Evolutionary conservation across 2,329 filamentous ascomycete genomes (phyloP).

Genomic region (Claviceps lovelessii): DNA sequence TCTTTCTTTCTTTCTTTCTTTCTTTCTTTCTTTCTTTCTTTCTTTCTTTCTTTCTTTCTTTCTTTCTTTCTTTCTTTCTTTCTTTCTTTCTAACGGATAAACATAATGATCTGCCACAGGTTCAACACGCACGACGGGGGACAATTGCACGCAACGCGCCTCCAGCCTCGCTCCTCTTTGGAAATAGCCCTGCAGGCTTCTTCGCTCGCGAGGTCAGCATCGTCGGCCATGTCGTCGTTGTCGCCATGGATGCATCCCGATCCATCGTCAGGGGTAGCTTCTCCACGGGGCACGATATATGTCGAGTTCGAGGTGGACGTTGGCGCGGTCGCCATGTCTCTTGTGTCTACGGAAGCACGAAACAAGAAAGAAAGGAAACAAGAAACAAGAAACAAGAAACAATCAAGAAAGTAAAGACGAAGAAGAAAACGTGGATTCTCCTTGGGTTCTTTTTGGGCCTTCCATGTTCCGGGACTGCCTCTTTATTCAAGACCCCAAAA

Average conservation of each 20-base stretch:
- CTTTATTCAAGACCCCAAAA: too few relatives aligned
- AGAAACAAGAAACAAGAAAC: too few relatives aligned
- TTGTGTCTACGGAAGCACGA: background rate
- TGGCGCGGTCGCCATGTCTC: background rate
- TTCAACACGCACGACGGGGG: conserved; percentile 33
- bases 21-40: too few relatives aligned
- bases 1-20: too few relatives aligned
- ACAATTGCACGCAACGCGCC: conserved; percentile 36
- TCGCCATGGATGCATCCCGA: background rate
- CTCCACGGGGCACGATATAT: background rate
- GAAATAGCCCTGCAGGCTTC: conserved; percentile 14
- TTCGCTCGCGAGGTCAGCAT: background rate
- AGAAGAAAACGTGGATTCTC: too few relatives aligned
- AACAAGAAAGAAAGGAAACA: background rate
- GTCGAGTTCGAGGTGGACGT: background rate
- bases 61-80: too few relatives aligned
- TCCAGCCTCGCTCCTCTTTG: conserved; percentile 23
- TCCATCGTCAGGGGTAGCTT: background rate
- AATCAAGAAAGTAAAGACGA: too few relatives aligned
- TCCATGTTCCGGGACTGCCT: too few relatives aligned
- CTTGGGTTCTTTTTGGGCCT: too few relatives aligned
- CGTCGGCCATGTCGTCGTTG: background rate
- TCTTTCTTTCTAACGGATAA: too few relatives aligned
- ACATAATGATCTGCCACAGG: too few relatives aligned
- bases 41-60: too few relatives aligned